Evolutionary conservation across 371 early-diverging fungal genomes (phyloP), one percentile per base, ranked within the genome.

Genomic region (Paraphysoderma sedebokerense): DNA sequence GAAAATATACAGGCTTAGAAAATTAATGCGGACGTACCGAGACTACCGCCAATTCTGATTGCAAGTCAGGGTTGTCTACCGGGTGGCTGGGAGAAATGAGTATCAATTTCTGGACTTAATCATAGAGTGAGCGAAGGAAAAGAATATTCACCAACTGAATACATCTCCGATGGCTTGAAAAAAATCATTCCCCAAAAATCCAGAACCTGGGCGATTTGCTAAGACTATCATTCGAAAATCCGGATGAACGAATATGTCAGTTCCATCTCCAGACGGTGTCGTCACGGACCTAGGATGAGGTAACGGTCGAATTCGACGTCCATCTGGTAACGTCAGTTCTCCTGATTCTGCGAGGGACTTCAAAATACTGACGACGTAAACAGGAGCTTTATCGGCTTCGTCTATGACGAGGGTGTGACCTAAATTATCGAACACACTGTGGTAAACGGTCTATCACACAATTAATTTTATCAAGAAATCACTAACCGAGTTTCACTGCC

Each of bases 241-340:
- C 20, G 54, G 50, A 42, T 54, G 54, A 26, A 49, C 2, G 11
- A 54, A 30, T 3, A 54, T 45, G 40, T 54, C 38, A 24, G 42
- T 55, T 0, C 47, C 48, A 5, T 4, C 38, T 17, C 11, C 20
- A 15, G 27, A 30, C 40, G 29, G 59, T 32, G 6, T 34, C 44
- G 15, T 8, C 30, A 30, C 67, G 63, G 5, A 81, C 70, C 38
- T 6, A 13, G 17, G 20, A 3, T 0, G 13, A 5, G 40, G 13
- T 22, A 42, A 7, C 40, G 20, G n/a, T n/a, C n/a, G n/a, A n/a
- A 87, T 79, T 17, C 82, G 74, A 20, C 87, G 68, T 24, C 87
- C 87, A 58, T 87, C 87, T 12, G 76, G 70, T 33, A 87, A 57
- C 3, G 79, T 77, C 85, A 87, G 82, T 46, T 84, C 81, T n/a